Conservation (phyloP, 1,284 basidiomycete genomes). For the Stereum hirsutum region DNA sequence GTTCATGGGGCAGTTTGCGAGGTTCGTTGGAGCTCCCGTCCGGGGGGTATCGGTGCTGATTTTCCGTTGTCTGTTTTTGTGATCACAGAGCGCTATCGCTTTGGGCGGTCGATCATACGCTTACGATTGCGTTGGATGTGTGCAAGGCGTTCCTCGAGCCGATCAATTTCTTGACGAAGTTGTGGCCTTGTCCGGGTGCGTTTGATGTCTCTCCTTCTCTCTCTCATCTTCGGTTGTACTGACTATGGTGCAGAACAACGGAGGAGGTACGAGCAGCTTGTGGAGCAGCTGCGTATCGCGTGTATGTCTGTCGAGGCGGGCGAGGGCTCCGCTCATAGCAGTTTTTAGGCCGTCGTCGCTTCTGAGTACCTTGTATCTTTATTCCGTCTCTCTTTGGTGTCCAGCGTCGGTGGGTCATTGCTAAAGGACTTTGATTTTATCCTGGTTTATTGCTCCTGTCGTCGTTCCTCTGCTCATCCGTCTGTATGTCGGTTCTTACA, state of each 20-base stretch:
- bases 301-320: slow-evolving; percentile 36
- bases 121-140: slow-evolving; percentile 57
- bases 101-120: slow-evolving; percentile 52
- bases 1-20: slow-evolving; percentile 67
- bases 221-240: neutral
- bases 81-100: slow-evolving; percentile 43
- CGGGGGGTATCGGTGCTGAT: slow-evolving; percentile 1
- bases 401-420: too few relatives aligned
- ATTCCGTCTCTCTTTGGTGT: neutral
- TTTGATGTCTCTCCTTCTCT: slow-evolving; percentile 6
- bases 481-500: too few relatives aligned
- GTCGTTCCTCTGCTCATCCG: neutral
- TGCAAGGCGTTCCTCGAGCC: slow-evolving; percentile 51
- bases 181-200: slow-evolving; percentile 64
- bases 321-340: too few relatives aligned
- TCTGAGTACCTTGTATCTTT: too few relatives aligned
- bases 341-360: too few relatives aligned
- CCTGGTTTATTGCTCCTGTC: neutral
- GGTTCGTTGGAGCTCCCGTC: slow-evolving; percentile 28
- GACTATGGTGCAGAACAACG: slow-evolving; percentile 38
- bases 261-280: slow-evolving; percentile 35
- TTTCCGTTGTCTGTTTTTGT: neutral
- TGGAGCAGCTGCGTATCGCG: slow-evolving; percentile 35
- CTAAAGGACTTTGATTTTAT: too few relatives aligned
- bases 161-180: slow-evolving; percentile 51